Base-by-base conservation (phyloP, 2,329 filamentous ascomycete species). In the Apiospora sp. region DNA sequence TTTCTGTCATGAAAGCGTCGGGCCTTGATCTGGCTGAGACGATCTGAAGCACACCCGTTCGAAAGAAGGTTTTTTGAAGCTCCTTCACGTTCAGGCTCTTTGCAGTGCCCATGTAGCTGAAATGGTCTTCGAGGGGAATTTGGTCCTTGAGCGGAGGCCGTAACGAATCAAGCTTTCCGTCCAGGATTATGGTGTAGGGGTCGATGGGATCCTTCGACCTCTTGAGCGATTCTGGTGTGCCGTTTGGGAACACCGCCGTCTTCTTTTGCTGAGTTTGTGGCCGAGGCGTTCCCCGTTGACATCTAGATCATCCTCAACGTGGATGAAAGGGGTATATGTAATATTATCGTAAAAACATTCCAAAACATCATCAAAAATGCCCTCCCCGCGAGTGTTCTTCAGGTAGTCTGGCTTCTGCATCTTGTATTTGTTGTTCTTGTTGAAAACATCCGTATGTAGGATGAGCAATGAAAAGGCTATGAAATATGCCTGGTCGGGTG, bases 321-420 rank as follows among this genome's bases (percentile, higher is more conserved):
- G 95, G 76, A 99, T 98, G 80, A 99, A 99, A 1, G 96, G 96
- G 1, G 96, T 99, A 81, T 99, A 99, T 72, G 93, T 94, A 76
- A 99, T 97, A 80, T 99, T 99, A 85, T 99, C 96, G 83, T 98
- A 99, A 80, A 99, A 97, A 80, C 96, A 98, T 79, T 95, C 95
- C 19, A 98, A 86, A 58, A 98, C 93, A 76, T 98, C 96, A 76
- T 97, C 94, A 70, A 93, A 94, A n/a, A 98, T 93, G 19, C 94
- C 94, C 80, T 98, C 95, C 3, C 94, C 95, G 30, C 91, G 92
- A 0, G 95, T 97, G 81, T 98, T 98, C 83, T 97, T 98, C 77
- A 98, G 88, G 82, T 99, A 99, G 79, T 98, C 96, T 0, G 89
- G 85, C 80, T 97, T 97, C 80, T 97, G 95, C 96, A 99, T 99